Conservation (phyloP, 2,329 filamentous ascomycete species). For the Pseudogymnoascus destructans region DNA sequence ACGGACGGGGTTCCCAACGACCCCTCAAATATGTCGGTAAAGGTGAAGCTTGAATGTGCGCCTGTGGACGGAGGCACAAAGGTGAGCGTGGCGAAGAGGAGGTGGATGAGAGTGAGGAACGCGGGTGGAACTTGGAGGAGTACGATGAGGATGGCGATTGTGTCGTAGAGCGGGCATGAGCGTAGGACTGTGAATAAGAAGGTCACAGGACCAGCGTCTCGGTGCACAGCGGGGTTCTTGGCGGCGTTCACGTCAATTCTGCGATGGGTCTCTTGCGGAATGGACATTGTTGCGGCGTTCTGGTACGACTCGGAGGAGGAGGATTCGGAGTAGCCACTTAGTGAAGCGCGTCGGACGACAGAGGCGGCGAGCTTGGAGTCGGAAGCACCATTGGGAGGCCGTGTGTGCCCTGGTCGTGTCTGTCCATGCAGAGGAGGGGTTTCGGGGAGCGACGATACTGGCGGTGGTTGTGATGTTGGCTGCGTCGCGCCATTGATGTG, state of each 20-base stretch:
- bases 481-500: constrained; percentile 38
- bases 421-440: constrained; percentile 29
- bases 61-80: constrained; percentile 77
- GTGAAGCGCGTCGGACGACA: constrained; percentile 34
- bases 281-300: constrained; percentile 29
- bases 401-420: constrained; percentile 15
- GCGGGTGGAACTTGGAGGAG: constrained; percentile 84
- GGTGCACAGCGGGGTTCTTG: constrained; percentile 55
- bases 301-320: constrained; percentile 37
- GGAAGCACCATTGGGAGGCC: constrained; percentile 18
- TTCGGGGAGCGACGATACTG: constrained; percentile 29
- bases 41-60: constrained; percentile 55
- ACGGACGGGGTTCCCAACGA: constrained; percentile 76
- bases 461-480: constrained; percentile 26
- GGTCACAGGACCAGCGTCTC: constrained; percentile 59
- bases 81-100: constrained; percentile 82
- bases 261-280: constrained; percentile 40
- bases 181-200: constrained; percentile 76
- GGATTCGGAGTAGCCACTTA: constrained; percentile 42
- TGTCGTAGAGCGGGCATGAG: constrained; percentile 84
- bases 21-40: constrained; percentile 84
- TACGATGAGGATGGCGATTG: constrained; percentile 91
- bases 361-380: constrained; percentile 22
- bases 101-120: constrained; percentile 77
- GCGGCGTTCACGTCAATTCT: constrained; percentile 58